Conservation (phyloP, 179 eudicot genomes). For the Camellia oleifera region DNA sequence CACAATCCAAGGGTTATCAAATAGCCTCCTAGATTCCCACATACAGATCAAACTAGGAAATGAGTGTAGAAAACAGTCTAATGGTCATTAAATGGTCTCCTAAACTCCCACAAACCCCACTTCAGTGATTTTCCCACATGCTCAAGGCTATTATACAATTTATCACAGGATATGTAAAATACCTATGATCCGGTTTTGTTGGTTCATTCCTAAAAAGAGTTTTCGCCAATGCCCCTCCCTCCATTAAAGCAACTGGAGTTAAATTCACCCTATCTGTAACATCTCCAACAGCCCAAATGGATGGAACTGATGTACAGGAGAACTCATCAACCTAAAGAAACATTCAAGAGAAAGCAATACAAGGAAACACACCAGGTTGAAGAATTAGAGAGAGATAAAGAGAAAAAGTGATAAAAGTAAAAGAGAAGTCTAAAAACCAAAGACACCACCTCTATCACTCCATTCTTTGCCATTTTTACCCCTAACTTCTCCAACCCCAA, state of each 20-base stretch:
- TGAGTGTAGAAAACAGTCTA: not conserved
- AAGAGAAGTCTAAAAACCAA: conserved; percentile 6
- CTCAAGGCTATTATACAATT: conserved; percentile 7
- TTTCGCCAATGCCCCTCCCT: conserved; percentile 89
- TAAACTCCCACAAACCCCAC: too few species aligned
- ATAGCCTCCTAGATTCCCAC: not conserved
- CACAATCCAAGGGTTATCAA: too few species aligned
- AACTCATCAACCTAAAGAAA: conserved; percentile 75
- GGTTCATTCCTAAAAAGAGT: conserved; percentile 86
- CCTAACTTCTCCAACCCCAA: conserved; percentile 86
- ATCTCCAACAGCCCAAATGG: conserved; percentile 99
- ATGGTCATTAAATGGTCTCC: too few species aligned
- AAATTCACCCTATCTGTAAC: conserved; percentile 91
- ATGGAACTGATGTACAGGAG: conserved; percentile 86
- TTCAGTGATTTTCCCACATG: not conserved
- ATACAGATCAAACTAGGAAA: not conserved
- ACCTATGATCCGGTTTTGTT: conserved; percentile 93
- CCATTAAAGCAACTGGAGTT: conserved; percentile 99
- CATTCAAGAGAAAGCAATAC: conserved; percentile 11
- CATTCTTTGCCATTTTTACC: conserved; percentile 71
- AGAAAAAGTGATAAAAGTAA: not conserved
- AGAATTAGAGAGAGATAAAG: not conserved
- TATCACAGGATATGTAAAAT: not conserved
- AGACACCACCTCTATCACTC: conserved; percentile 74
- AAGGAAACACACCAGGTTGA: not conserved